phyloP scores from a whole-genome alignment of 2,329 filamentous ascomycete genomes.

The Cladobotryum protrusum region DNA sequence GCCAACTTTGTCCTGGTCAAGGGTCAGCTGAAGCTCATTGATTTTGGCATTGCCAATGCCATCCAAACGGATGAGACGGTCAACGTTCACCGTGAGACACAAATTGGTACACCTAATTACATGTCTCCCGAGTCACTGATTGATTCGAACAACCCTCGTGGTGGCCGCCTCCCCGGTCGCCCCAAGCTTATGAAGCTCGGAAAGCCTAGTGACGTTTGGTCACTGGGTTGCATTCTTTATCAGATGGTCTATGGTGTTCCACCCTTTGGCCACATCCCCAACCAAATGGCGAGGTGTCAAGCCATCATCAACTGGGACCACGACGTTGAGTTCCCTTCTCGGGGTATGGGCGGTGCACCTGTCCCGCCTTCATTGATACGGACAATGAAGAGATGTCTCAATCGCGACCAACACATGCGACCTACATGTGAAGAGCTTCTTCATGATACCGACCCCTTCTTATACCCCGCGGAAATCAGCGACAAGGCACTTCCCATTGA shows the following conservation, averaged over 20 bases:
- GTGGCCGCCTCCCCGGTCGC: slow-evolving; percentile 33
- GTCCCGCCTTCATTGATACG: slow-evolving; percentile 54
- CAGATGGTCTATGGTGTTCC: slow-evolving; percentile 98
- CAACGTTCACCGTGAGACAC: slow-evolving; percentile 92
- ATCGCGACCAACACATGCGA: slow-evolving; percentile 54
- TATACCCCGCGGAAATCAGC: slow-evolving; percentile 54
- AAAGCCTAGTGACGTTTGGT: slow-evolving; percentile 95
- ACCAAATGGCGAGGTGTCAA: slow-evolving; percentile 79
- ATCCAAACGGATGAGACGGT: slow-evolving; percentile 94
- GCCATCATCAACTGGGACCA: slow-evolving; percentile 78
- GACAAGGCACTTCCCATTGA: slow-evolving; percentile 53
- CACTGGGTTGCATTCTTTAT: slow-evolving; percentile 90
- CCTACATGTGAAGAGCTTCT: slow-evolving; percentile 60
- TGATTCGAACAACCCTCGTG: slow-evolving; percentile 67
- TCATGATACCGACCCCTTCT: slow-evolving; percentile 52
- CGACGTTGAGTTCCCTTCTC: slow-evolving; percentile 63
- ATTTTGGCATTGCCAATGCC: slow-evolving; percentile 97
- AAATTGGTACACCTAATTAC: slow-evolving; percentile 95
- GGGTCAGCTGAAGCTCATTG: slow-evolving; percentile 88
- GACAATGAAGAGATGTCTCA: slow-evolving; percentile 58
- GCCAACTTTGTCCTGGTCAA: slow-evolving; percentile 94
- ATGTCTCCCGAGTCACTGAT: slow-evolving; percentile 95
- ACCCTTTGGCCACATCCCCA: slow-evolving; percentile 86
- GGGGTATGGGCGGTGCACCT: slow-evolving; percentile 58
- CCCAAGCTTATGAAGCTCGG: slow-evolving; percentile 89